These are phyloP conservation scores for Davidsoniella neocaledoniae DNA, from an alignment of 2,329 filamentous ascomycete genomes.

Conservation along the genomic window DNA sequence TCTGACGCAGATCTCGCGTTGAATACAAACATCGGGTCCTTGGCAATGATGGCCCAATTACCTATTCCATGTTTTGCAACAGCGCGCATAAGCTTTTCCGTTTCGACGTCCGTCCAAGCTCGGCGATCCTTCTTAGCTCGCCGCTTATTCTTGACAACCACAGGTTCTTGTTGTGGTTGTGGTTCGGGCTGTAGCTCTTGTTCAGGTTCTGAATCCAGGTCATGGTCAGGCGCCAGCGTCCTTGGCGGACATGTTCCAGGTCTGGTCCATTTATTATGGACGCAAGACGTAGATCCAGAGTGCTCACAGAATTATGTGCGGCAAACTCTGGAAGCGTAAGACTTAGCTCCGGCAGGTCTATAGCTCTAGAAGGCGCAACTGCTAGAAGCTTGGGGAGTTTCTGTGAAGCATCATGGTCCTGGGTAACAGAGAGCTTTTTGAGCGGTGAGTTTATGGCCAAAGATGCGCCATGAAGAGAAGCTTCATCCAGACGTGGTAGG, in stretches of 20 bases:
- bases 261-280: not conserved
- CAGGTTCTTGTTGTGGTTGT: no score
- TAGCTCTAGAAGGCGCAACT: conserved; percentile 1
- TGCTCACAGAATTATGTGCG: not conserved
- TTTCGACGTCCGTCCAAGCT: conserved; percentile 51
- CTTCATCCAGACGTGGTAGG: conserved; percentile 3
- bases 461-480: not conserved
- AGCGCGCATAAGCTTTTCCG: conserved; percentile 42
- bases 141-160: conserved; percentile 22
- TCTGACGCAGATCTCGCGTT: conserved; percentile 45
- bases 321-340: not conserved
- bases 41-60: conserved; percentile 47
- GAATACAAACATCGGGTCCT: conserved; percentile 43
- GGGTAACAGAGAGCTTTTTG: not conserved
- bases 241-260: not conserved
- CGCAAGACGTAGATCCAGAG: not conserved
- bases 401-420: not conserved
- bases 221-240: not conserved
- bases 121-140: conserved; percentile 39
- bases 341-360: not conserved
- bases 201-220: not conserved
- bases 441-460: not conserved
- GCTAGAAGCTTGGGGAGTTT: not conserved
- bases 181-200: not conserved
- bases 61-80: conserved; percentile 47